phyloP scores from a whole-genome alignment of 805 yeast species.

The Metschnikowia colocasiae region DNA sequence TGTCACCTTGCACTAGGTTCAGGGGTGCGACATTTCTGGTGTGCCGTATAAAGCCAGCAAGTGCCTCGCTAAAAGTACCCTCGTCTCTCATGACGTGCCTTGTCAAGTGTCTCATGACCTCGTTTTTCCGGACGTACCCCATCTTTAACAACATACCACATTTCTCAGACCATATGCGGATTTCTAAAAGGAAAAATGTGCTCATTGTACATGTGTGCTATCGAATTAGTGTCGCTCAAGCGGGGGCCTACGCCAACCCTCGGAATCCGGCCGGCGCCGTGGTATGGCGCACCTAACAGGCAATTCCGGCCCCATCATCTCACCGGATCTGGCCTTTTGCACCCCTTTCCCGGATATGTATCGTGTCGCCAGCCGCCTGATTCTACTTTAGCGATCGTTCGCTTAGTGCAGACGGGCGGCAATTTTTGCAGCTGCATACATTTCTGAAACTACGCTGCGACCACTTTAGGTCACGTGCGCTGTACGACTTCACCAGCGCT shows the following conservation, averaged over 20 bases:
- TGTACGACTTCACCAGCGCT: too few relatives aligned
- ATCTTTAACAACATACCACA: background rate
- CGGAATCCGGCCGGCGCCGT: background rate
- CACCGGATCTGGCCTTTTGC: background rate
- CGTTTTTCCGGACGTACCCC: background rate
- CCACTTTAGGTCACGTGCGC: background rate
- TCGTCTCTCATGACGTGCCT: background rate
- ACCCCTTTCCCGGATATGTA: background rate
- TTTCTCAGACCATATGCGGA: background rate
- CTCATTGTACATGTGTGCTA: background rate
- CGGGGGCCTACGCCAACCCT: background rate
- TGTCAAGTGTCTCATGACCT: background rate
- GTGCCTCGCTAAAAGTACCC: background rate
- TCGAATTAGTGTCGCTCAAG: background rate
- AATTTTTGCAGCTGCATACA: background rate
- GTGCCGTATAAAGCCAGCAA: background rate
- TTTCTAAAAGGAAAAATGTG: background rate
- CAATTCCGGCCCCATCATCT: background rate
- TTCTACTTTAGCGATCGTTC: background rate
- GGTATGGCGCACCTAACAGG: background rate
- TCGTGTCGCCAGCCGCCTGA: background rate
- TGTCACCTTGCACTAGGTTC: background rate
- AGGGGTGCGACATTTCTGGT: background rate
- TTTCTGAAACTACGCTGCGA: background rate
- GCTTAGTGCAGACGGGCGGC: background rate